Conservation (phyloP, 371 early-diverging fungal species). For the Haplosporangium sp. region DNA sequence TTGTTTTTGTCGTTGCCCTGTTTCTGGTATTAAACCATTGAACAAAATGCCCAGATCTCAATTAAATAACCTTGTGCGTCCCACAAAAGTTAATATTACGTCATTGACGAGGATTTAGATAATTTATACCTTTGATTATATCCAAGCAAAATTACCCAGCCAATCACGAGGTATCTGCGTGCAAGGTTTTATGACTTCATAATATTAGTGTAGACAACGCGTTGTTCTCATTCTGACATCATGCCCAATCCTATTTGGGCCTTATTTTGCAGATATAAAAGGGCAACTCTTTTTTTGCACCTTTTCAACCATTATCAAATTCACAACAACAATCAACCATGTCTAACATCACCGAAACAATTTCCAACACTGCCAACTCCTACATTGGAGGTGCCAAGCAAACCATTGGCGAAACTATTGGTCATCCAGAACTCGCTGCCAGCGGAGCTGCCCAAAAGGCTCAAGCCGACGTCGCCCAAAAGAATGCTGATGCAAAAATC, state of each 20-base stretch:
- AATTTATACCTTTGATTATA: no score
- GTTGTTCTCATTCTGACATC: no score
- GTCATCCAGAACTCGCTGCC: slow-evolving; percentile 30
- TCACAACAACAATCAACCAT: not conserved
- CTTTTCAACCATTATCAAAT: not conserved
- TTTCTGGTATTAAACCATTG: no score
- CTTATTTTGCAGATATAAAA: not conserved
- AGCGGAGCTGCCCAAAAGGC: slow-evolving; percentile 34
- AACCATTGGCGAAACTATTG: slow-evolving; percentile 25
- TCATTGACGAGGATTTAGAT: no score
- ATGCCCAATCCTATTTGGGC: no score
- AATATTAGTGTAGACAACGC: no score
- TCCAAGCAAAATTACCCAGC: no score
- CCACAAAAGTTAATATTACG: no score
- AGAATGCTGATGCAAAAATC: slow-evolving; percentile 32
- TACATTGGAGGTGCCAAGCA: slow-evolving; percentile 47
- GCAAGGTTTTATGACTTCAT: no score
- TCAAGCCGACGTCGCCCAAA: slow-evolving; percentile 32
- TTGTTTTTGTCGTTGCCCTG: not conserved
- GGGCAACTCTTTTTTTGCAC: not conserved
- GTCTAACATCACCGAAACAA: slow-evolving; percentile 16
- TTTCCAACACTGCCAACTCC: slow-evolving; percentile 3
- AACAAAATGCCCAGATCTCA: no score
- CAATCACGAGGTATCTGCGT: no score
- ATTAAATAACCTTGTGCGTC: no score